phyloP scores from a whole-genome alignment of 768 basidiomycete genomes.

The Porpolomopsis calyptriformis region DNA sequence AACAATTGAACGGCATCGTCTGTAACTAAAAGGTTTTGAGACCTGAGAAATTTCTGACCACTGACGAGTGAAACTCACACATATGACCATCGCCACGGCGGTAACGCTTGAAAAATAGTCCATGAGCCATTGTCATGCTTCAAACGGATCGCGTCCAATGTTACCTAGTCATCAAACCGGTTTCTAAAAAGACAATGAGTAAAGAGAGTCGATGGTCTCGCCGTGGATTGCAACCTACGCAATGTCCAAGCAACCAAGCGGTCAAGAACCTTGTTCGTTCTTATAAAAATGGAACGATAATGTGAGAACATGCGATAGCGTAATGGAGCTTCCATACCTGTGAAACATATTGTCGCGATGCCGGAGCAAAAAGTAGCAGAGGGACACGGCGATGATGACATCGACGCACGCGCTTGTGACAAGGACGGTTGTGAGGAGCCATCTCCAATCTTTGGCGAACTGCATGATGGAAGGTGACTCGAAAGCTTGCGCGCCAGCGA shows the following conservation, averaged over 20 bases:
- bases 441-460: conserved; percentile 18
- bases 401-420: conserved; percentile 21
- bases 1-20: conserved; percentile 6
- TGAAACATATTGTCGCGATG: conserved; percentile 14
- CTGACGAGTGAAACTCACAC: neutral
- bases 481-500: conserved; percentile 17
- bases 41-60: neutral
- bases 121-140: no score
- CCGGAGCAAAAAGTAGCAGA: conserved; percentile 22
- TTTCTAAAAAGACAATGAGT: conserved; percentile 3
- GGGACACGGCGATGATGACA: conserved; percentile 20
- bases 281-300: neutral
- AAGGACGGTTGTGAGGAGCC: conserved; percentile 24
- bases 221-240: conserved; percentile 1
- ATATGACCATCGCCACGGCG: conserved; percentile 5
- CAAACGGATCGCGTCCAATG: no score
- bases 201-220: neutral
- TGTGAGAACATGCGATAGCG: neutral
- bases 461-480: conserved; percentile 11
- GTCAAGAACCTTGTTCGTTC: conserved; percentile 6
- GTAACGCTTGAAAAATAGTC: neutral
- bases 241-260: conserved; percentile 9
- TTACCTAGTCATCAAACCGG: conserved; percentile 10
- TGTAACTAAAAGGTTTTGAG: conserved; percentile 1
- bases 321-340: conserved; percentile 1